phyloP scores from a whole-genome alignment of 176 grass and related monocot genomes.

The Rhynchospora pubera region DNA sequence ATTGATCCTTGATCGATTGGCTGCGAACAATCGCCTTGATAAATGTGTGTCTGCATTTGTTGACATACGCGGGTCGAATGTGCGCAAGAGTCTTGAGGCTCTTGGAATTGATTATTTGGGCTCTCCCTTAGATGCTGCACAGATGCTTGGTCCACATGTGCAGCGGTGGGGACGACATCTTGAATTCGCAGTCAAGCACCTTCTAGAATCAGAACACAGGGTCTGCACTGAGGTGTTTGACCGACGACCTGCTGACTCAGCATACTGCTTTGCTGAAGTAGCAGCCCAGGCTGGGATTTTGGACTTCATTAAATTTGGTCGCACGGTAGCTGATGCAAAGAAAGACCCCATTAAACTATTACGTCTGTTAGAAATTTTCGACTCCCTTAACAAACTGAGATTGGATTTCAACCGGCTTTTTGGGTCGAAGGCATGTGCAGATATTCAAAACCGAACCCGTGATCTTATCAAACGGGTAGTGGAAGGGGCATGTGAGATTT shows the following conservation, averaged over 20 bases:
- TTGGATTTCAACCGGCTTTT: constrained; percentile 73
- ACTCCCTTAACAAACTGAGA: constrained; percentile 60
- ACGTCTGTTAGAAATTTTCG: constrained; percentile 61
- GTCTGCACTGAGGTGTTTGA: constrained; percentile 56
- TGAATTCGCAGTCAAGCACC: constrained; percentile 46
- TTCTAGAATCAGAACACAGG: constrained; percentile 53
- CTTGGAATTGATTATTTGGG: constrained; percentile 54
- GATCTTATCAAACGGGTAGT: constrained; percentile 71
- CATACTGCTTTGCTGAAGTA: constrained; percentile 48
- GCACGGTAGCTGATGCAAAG: constrained; percentile 49
- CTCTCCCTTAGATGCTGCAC: constrained; percentile 22
- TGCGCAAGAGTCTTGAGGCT: constrained; percentile 36
- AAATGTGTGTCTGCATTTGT: constrained; percentile 26
- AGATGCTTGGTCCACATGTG: constrained; percentile 35
- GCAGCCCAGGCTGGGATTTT: constrained; percentile 39
- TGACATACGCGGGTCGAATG: constrained; percentile 36
- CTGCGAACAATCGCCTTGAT: constrained; percentile 24
- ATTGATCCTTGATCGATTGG: constrained; percentile 46
- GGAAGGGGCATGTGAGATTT: constrained; percentile 64
- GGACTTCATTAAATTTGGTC: constrained; percentile 55
- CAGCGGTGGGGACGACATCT: constrained; percentile 51
- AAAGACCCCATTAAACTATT: constrained; percentile 82
- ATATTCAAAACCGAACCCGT: constrained; percentile 60
- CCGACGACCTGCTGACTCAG: constrained; percentile 26
- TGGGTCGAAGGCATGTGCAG: constrained; percentile 52